Base-by-base conservation (phyloP, 73 alveolate species). In the Paramecium caudatum region DNA sequence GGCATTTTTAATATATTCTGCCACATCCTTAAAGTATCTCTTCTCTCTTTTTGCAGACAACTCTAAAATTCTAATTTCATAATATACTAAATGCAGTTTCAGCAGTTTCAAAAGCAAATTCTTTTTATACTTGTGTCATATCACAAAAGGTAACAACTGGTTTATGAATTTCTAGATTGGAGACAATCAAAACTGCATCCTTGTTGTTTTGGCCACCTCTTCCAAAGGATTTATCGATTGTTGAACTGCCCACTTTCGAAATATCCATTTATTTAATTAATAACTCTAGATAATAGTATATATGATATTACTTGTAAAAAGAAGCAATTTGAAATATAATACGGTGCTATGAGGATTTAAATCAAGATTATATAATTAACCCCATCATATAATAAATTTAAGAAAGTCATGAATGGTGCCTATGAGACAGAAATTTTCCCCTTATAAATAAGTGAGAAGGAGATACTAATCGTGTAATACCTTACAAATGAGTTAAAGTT, bases 21-120 rank as follows among this genome's bases (percentile, higher is more conserved):
- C 93, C 4, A 78, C 69, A 17, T 86, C 93, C 65, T 86, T 86
- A 32, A 55, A 86, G 46, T 86, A 86, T 43, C 68, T 86, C 70
- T 61, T 37, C 21, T 86, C 93, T 86, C 68, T 62, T 63, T 86
- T 86, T 13, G 74, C 46, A 1, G 43, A 32, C 19, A 61, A 30
- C 21, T 43, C 63, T 84, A 23, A 3, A 23, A 36, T 17, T n/a
- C 17, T 17, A 30, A 7, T 41, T 37, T 10, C 61, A 1, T 1
- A 34, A 47, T 17, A 23, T 86, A 86, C 93, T 86, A 63, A 62
- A 63, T 41, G 93, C 90, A 19, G 36, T 47, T 45, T 86, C 93
- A 62, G 93, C 93, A 62, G 90, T 86, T 46, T 86, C 93, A 63
- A 86, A 86, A 23, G 93, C 93, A 86, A 62, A 86, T 86, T 86